Conservation (phyloP, 148 eudicot genomes). For the Camellia sinensis region DNA sequence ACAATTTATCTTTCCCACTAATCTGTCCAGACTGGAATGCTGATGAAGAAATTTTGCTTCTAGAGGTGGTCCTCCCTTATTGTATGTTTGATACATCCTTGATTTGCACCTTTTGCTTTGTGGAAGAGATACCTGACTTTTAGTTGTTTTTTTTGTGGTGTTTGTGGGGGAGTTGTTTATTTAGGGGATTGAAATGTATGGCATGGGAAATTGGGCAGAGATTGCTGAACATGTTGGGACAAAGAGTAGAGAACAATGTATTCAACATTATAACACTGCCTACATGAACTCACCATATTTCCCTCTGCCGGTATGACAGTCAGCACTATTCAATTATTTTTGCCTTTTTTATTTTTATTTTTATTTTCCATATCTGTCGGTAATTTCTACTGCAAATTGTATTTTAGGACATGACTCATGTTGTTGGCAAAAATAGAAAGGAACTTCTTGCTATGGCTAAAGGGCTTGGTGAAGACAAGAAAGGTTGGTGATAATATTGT, state of each 20-base stretch:
- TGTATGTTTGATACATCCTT: not conserved
- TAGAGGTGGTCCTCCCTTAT: constrained; percentile 42
- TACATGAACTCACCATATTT: constrained; percentile 63
- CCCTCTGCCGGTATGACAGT: constrained; percentile 60
- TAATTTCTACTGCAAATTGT: constrained; percentile 13
- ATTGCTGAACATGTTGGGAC: constrained; percentile 82
- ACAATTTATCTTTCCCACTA: constrained; percentile 63
- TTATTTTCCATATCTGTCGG: constrained; percentile 2
- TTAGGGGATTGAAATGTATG: constrained; percentile 88
- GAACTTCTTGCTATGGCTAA: constrained; percentile 75
- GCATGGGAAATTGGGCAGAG: constrained; percentile 76
- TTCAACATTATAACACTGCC: constrained; percentile 49
- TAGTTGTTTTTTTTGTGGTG: not conserved
- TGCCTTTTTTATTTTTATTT: not conserved
- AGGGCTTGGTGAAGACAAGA: constrained; percentile 49
- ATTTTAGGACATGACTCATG: constrained; percentile 69
- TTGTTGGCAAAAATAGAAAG: constrained; percentile 59
- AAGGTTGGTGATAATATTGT: constrained; percentile 34
- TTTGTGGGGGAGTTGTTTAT: not conserved
- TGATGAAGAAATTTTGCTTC: constrained; percentile 70
- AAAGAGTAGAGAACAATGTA: constrained; percentile 57
- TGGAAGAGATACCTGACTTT: not conserved
- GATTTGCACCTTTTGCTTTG: not conserved
- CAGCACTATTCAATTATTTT: not conserved
- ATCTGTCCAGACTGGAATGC: constrained; percentile 74